A percentile compares a stretch with the other conserved stretches of the same genome.
These are phyloP conservation scores for Leucocoprinus leucothites DNA, from an alignment of 768 basidiomycete species.

Conservation along the genomic window DNA sequence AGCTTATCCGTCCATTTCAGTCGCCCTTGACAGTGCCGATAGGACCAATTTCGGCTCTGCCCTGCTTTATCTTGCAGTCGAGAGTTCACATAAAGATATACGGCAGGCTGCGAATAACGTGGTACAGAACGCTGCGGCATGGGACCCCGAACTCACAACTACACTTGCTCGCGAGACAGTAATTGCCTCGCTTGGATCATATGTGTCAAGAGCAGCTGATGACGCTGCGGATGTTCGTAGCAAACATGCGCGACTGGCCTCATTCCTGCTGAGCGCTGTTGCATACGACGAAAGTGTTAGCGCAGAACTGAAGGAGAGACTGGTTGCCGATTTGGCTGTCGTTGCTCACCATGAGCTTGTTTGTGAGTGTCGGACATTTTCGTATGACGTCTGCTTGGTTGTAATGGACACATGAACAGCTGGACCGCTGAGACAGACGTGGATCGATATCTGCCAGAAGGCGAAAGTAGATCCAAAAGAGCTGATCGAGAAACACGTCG, in stretches of 20 bases:
- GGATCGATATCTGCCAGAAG: conserved; percentile 82
- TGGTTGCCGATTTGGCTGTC: conserved; percentile 56
- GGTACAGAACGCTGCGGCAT: conserved; percentile 35
- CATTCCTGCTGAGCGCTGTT: conserved; percentile 50
- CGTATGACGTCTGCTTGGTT: background rate
- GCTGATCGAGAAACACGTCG: conserved; percentile 48
- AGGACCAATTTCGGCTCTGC: conserved; percentile 65
- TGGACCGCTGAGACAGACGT: conserved; percentile 54
- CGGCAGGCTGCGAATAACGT: conserved; percentile 44
- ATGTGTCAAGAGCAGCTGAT: conserved; percentile 20
- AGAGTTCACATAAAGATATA: conserved; percentile 50
- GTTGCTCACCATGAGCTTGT: conserved; percentile 71
- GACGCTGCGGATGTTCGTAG: conserved; percentile 34
- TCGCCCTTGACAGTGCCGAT: background rate
- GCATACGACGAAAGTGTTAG: conserved; percentile 44
- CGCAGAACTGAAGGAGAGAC: conserved; percentile 33
- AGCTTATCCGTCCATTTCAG: conserved; percentile 1
- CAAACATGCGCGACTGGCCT: conserved; percentile 50
- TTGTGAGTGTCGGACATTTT: conserved; percentile 39
- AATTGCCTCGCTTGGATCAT: conserved; percentile 29
- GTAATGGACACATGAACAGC: conserved; percentile 26
- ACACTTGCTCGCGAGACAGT: conserved; percentile 61
- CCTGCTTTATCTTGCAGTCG: conserved; percentile 67
- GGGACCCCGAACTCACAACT: conserved; percentile 47
- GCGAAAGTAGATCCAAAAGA: conserved; percentile 65